Conservation (phyloP, 768 basidiomycete species). For the Mycena indigotica region DNA sequence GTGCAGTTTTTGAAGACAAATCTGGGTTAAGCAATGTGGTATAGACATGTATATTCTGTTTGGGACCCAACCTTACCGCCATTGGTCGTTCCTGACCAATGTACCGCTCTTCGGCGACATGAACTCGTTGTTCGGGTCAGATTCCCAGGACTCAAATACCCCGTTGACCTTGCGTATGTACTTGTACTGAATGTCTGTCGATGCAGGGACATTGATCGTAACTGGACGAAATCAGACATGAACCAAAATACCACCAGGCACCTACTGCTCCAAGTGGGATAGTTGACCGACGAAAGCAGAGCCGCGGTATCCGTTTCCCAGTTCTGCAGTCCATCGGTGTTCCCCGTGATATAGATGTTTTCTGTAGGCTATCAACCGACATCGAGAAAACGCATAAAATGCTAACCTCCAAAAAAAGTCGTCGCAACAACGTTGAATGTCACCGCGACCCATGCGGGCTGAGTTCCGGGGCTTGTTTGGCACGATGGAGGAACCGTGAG, state of each 20-base stretch:
- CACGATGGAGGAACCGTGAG: conserved; percentile 51
- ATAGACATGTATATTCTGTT: too few species aligned
- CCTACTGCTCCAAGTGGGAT: conserved; percentile 73
- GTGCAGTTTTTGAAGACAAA: conserved; percentile 39
- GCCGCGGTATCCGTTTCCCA: conserved; percentile 66
- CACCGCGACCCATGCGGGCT: conserved; percentile 43
- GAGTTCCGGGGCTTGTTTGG: conserved; percentile 30
- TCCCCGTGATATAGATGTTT: conserved; percentile 30
- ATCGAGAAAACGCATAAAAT: not conserved
- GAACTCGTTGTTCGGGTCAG: conserved; percentile 60
- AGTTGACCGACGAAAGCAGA: conserved; percentile 53
- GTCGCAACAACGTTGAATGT: conserved; percentile 66
- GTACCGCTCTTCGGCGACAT: conserved; percentile 50
- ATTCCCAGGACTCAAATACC: conserved; percentile 61
- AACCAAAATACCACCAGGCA: conserved; percentile 13
- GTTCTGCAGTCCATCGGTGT: conserved; percentile 45
- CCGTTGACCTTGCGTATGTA: conserved; percentile 64
- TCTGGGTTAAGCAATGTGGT: too few species aligned
- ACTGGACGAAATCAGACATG: too few species aligned
- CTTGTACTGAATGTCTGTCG: conserved; percentile 64
- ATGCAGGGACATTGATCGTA: conserved; percentile 61
- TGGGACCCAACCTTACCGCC: conserved; percentile 45
- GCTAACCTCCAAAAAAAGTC: conserved; percentile 61
- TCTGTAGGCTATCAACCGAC: conserved; percentile 40
- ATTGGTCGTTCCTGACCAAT: conserved; percentile 40